These are phyloP conservation scores for Thielaviopsis ethacetica DNA, from an alignment of 2,329 filamentous ascomycete species.

Conservation along the genomic window DNA sequence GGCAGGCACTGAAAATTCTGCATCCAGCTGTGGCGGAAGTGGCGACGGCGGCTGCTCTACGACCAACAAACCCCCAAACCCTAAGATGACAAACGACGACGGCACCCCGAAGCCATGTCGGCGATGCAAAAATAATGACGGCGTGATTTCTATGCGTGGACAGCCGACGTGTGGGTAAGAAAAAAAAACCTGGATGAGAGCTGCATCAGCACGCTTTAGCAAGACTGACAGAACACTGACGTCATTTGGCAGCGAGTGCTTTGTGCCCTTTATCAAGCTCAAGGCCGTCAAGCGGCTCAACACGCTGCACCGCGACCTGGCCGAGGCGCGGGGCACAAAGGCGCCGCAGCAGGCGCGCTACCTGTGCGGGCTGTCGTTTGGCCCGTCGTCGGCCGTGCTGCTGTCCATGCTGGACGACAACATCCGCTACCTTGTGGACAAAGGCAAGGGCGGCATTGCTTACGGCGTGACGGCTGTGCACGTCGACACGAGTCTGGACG, in stretches of 20 bases:
- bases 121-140: slow-evolving; percentile 9
- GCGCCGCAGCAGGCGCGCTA: slow-evolving; percentile 27
- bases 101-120: slow-evolving; percentile 7
- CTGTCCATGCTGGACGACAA: slow-evolving; percentile 61
- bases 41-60: not conserved
- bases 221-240: slow-evolving; percentile 9
- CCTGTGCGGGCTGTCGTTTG: slow-evolving; percentile 68
- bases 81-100: not conserved
- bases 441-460: slow-evolving; percentile 40
- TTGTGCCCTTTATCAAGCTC: slow-evolving; percentile 55
- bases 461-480: slow-evolving; percentile 52
- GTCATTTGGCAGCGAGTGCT: slow-evolving; percentile 39
- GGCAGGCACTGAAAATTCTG: not conserved
- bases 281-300: slow-evolving; percentile 64
- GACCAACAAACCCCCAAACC: not conserved
- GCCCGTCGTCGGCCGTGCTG: slow-evolving; percentile 62
- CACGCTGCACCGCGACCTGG: slow-evolving; percentile 31
- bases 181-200: not conserved
- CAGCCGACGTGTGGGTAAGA: slow-evolving; percentile 17
- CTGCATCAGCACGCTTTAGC: not conserved
- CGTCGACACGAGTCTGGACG: slow-evolving; percentile 27
- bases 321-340: slow-evolving; percentile 18
- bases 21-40: not conserved
- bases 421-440: slow-evolving; percentile 45
- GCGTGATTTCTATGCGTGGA: slow-evolving; percentile 8